Evolutionary conservation across 2,329 filamentous ascomycete species (phyloP).

Genomic region (Fusarium poae): DNA sequence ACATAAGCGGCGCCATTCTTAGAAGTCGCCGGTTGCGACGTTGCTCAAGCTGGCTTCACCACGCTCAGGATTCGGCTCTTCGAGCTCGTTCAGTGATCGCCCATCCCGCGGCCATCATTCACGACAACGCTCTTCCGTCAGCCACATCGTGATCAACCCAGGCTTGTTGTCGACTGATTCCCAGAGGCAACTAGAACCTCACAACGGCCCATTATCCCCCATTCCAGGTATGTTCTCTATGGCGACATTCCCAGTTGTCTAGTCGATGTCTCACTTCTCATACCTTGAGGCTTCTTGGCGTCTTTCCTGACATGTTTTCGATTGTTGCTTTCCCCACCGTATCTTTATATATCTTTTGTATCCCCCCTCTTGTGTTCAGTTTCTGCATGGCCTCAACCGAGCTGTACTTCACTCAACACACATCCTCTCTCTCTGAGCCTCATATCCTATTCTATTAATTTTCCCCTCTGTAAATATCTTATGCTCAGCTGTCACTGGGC

Average conservation of each 20-base stretch:
- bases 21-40: constrained; percentile 45
- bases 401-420: constrained; percentile 13
- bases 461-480: constrained; percentile 9
- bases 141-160: constrained; percentile 50
- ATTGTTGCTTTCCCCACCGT: constrained; percentile 20
- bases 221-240: constrained; percentile 65
- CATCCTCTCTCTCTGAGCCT: constrained; percentile 7
- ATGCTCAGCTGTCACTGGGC: constrained; percentile 15
- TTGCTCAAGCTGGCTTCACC: constrained; percentile 64
- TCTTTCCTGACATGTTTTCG: constrained; percentile 23
- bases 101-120: constrained; percentile 64
- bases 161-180: constrained; percentile 52
- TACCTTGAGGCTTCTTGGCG: constrained; percentile 29
- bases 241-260: constrained; percentile 17
- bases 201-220: constrained; percentile 59
- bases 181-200: constrained; percentile 48
- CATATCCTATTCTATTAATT: constrained; percentile 2
- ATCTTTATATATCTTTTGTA: constrained; percentile 26
- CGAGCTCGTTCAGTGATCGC: constrained; percentile 66
- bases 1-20: constrained; percentile 31
- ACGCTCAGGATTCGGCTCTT: constrained; percentile 64
- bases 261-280: constrained; percentile 43
- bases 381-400: constrained; percentile 9
- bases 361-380: constrained; percentile 9
- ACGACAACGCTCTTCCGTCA: constrained; percentile 63